A percentile compares a stretch with the other conserved stretches of the same genome.
Evolutionary conservation across 2,329 filamentous ascomycete genomes (phyloP).

Genomic region (Fusarium cyanostomum): DNA sequence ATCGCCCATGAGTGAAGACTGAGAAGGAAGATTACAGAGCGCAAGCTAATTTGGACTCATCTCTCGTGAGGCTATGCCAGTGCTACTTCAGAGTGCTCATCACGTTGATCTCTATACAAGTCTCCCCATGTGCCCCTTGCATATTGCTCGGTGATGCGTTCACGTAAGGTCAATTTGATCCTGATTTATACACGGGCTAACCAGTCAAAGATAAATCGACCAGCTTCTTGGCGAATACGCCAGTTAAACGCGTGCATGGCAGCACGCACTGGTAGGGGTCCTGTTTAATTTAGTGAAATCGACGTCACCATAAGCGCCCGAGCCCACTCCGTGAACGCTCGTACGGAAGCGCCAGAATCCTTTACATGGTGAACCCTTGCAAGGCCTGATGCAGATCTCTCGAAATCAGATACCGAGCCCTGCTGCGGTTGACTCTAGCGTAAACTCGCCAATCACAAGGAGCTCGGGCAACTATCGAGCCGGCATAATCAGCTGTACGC

Average conservation of each 20-base stretch:
- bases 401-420: neutral
- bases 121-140: neutral
- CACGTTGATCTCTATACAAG: neutral
- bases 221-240: neutral
- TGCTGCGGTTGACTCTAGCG: neutral
- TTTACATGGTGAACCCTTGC: neutral
- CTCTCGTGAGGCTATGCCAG: neutral
- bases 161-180: neutral
- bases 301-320: neutral
- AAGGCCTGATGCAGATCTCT: neutral
- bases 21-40: neutral
- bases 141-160: constrained; percentile 1
- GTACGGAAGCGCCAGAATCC: neutral
- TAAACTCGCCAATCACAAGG: neutral
- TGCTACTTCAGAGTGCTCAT: no score
- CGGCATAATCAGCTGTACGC: neutral
- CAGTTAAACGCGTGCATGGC: constrained; percentile 4
- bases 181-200: constrained; percentile 8
- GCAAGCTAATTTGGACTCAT: neutral
- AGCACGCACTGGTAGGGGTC: constrained; percentile 9
- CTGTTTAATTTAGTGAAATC: neutral
- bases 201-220: neutral
- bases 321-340: neutral
- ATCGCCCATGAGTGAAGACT: neutral
- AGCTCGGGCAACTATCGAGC: neutral